Base-by-base conservation (phyloP, 306 rosid species). In the Astragalus membranaceus region DNA sequence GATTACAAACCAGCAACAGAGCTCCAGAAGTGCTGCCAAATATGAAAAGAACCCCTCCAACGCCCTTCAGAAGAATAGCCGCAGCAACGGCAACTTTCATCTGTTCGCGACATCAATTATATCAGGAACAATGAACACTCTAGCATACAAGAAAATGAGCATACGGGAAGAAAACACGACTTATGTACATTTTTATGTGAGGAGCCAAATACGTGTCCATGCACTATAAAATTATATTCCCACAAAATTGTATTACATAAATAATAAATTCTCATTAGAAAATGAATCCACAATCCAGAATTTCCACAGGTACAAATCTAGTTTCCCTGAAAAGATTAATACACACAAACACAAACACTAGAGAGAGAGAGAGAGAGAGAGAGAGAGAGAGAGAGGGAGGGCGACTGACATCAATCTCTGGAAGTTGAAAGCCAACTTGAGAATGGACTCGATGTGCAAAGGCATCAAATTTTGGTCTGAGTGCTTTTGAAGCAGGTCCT, bases 41-140 rank as follows among this genome's bases (percentile, higher is more conserved):
- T 59, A 84, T 84, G 75, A 87, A 84, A 41, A 81, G 85, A 58
- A 84, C 14, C 9, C 83, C 88, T 65, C 83, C 91, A 77, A 77
- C 3, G 54, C 88, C 88, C 63, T 86, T 77, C 75, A 86, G 83
- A 46, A 76, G 77, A 48, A 86, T 71, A 60, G 81, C 84, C 10
- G 70, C 88, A 10, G 70, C 74, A 62, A 81, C 68, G 50, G 80
- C 63, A 53, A 68, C 10, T 78, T 80, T 80, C 17, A 50, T 56
- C 90, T 86, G 82, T 39, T n/a, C 75, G 72, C 1, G 32, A 79
- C 60, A 74, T 42, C 42, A 54, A 35, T 51, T 41, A 37, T 3
- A 66, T 80, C 53, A 80, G 62, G 48, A 2, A 20, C 23, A 20
- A 2, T 20, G 10, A 73, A 43, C 10, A 43, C 57, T 8, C 56